Percentiles rank a stretch among this genome's conserved stretches.
Conservation (phyloP, 2,329 filamentous ascomycete species). For the Penicillium sp. region DNA sequence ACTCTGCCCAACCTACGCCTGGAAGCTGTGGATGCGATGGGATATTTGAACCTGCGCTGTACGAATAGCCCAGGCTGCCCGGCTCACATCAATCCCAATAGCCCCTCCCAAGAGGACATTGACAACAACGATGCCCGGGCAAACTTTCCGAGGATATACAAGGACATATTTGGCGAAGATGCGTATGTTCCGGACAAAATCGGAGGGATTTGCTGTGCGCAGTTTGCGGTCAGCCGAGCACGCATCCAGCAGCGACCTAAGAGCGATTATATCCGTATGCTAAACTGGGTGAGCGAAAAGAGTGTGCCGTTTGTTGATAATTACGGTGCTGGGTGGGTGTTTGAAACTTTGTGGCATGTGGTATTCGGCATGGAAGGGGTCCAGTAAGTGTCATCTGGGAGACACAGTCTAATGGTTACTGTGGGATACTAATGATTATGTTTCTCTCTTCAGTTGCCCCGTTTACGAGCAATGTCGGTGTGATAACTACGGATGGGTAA, state of each 20-base stretch:
- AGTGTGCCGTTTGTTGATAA: conserved; percentile 7
- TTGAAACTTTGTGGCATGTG: conserved; percentile 28
- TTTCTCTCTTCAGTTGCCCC: not conserved
- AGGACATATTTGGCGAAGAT: conserved; percentile 11
- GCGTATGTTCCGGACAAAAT: conserved; percentile 9
- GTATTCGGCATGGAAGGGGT: conserved; percentile 19
- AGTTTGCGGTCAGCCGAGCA: conserved; percentile 25
- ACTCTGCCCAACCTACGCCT: conserved; percentile 27
- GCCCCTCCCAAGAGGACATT: conserved; percentile 22
- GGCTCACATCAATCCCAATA: conserved; percentile 29
- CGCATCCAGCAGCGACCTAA: conserved; percentile 17
- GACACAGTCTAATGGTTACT: no score
- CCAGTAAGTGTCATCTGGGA: conserved; percentile 11
- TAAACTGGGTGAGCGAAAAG: conserved; percentile 18
- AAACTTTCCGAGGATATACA: conserved; percentile 18
- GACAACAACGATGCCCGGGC: conserved; percentile 21
- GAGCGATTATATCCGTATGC: conserved; percentile 21
- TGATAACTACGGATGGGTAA: conserved; percentile 8
- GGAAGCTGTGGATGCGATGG: conserved; percentile 29
- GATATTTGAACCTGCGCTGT: conserved; percentile 40
- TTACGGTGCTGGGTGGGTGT: conserved; percentile 21
- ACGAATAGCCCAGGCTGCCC: conserved; percentile 36
- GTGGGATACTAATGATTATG: not conserved
- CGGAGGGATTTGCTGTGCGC: conserved; percentile 21
- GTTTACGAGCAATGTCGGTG: conserved; percentile 6